These are phyloP conservation scores for Fraxinus baroniana DNA, from an alignment of 305 asterid species.

Conservation along the genomic window DNA sequence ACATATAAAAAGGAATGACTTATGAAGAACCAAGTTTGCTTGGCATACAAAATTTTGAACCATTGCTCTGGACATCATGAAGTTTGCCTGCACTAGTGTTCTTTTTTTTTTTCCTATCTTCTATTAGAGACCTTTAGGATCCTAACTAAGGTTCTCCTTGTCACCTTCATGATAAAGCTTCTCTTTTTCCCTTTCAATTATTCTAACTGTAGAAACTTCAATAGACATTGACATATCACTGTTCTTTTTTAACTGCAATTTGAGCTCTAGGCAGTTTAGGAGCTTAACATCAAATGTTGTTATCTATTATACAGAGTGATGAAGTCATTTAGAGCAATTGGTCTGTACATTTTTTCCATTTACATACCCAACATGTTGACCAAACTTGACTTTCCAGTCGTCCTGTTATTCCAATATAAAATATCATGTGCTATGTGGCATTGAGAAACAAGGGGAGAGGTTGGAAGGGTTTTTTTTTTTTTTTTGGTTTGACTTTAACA, in stretches of 20 bases:
- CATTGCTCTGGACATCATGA: not conserved
- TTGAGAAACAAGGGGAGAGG: not conserved
- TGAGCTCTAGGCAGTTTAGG: not conserved
- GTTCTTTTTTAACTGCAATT: not conserved
- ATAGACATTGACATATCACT: not conserved
- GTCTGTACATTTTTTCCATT: not conserved
- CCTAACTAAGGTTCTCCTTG: not conserved
- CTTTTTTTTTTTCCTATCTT: not conserved
- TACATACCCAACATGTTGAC: not conserved
- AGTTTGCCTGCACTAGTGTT: not conserved
- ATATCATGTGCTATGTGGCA: not conserved
- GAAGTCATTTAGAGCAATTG: not conserved
- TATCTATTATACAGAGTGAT: not conserved
- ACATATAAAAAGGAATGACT: not conserved
- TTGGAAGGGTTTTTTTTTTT: not conserved
- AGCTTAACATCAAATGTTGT: not conserved
- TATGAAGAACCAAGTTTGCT: not conserved
- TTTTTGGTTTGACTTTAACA: not conserved
- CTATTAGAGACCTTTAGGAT: not conserved
- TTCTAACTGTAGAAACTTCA: not conserved
- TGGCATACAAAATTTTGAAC: not conserved
- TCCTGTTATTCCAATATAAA: not conserved
- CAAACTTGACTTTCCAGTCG: not conserved
- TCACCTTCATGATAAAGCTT: not conserved
- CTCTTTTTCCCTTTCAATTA: not conserved